These are phyloP conservation scores for Penicillium frequentans DNA, from an alignment of 2,329 filamentous ascomycete species.

Conservation along the genomic window DNA sequence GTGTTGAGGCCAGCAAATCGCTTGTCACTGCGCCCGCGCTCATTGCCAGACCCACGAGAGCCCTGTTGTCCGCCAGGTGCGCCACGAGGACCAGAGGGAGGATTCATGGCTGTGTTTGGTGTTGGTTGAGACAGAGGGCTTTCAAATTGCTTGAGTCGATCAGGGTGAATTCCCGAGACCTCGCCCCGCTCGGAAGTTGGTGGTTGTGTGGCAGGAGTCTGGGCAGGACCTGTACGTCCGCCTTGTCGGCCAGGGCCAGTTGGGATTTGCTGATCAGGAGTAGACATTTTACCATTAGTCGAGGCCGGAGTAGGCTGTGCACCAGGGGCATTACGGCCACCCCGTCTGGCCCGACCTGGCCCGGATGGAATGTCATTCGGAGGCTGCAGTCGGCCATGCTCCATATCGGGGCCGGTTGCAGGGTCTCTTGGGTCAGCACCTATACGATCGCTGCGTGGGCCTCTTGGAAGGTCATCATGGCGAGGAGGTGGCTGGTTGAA, in stretches of 20 bases:
- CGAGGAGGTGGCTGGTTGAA: constrained; percentile 28
- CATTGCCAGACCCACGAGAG: constrained; percentile 37
- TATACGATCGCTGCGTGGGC: constrained; percentile 51
- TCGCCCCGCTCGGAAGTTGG: constrained; percentile 36
- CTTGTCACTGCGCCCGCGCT: constrained; percentile 46
- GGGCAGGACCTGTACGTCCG: constrained; percentile 35
- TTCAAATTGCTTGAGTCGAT: constrained; percentile 48
- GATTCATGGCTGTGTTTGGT: constrained; percentile 18
- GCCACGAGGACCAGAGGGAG: constrained; percentile 44
- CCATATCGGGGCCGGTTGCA: constrained; percentile 41
- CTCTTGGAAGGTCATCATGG: constrained; percentile 53
- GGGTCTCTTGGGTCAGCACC: constrained; percentile 39
- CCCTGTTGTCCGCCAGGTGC: constrained; percentile 38
- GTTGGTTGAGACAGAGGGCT: constrained; percentile 18
- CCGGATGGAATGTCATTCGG: constrained; percentile 55
- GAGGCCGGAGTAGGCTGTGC: constrained; percentile 18
- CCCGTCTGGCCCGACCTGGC: constrained; percentile 40
- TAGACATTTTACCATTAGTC: constrained; percentile 22
- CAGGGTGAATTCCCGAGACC: constrained; percentile 54
- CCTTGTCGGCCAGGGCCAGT: constrained; percentile 44
- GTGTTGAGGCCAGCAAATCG: constrained; percentile 49
- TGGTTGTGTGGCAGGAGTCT: constrained; percentile 31
- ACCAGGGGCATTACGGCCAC: constrained; percentile 29
- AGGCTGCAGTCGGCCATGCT: constrained; percentile 48
- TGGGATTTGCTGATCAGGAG: constrained; percentile 43